A percentile compares a stretch with the other conserved stretches of the same genome.
phyloP scores from a whole-genome alignment of 148 eudicot species.

The Beta vulgaris region DNA sequence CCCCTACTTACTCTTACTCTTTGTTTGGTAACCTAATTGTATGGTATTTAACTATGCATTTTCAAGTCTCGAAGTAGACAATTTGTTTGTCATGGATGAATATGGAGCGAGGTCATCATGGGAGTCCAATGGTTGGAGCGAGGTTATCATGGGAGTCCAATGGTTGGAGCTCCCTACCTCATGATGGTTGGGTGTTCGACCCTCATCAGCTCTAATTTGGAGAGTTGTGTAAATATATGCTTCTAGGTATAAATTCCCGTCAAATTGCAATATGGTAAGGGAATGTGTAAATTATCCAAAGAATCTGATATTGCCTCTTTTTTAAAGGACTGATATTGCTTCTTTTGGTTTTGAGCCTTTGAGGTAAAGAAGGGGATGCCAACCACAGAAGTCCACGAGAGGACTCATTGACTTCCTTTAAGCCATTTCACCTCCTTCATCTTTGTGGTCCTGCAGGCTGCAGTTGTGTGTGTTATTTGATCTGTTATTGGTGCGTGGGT shows the following conservation, averaged over 20 bases:
- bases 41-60: background rate
- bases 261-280: background rate
- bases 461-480: background rate
- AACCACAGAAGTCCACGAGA: background rate
- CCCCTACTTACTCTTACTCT: too few relatives aligned
- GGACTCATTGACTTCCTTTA: constrained; percentile 11
- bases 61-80: background rate
- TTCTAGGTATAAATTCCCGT: too few relatives aligned
- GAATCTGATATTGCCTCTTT: background rate
- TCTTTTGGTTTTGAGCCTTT: constrained; percentile 5
- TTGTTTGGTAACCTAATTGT: too few relatives aligned
- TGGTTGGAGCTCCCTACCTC: too few relatives aligned
- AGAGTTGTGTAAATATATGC: too few relatives aligned
- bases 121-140: too few relatives aligned
- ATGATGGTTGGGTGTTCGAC: too few relatives aligned
- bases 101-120: too few relatives aligned
- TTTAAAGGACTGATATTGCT: background rate
- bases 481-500: background rate
- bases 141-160: too few relatives aligned
- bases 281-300: background rate
- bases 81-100: background rate
- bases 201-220: too few relatives aligned
- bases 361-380: background rate
- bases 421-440: constrained; percentile 1
- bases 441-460: constrained; percentile 20